Evolutionary conservation across 768 basidiomycete species (phyloP).

Genomic region (Naganishia vaughanmartiniae): DNA sequence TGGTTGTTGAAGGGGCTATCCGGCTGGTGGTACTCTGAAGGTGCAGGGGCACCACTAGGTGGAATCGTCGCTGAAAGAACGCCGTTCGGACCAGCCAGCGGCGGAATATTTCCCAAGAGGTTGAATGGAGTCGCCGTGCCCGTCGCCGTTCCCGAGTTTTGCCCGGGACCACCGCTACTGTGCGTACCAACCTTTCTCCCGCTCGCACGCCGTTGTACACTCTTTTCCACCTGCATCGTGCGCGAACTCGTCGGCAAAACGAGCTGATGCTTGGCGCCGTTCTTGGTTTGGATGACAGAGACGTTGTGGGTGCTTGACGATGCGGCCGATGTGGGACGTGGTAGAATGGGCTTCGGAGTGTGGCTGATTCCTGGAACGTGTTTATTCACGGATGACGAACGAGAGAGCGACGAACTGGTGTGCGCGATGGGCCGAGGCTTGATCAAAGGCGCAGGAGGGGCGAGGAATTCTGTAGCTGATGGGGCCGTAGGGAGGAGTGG

Average conservation of each 20-base stretch:
- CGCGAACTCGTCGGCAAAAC: constrained; percentile 17
- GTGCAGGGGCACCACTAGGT: not conserved
- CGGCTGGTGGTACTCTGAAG: not conserved
- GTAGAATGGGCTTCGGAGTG: constrained; percentile 9
- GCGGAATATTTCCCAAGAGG: not conserved
- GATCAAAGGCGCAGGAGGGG: not conserved
- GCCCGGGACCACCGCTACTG: not conserved
- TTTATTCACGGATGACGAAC: constrained; percentile 7
- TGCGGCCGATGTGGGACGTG: not conserved
- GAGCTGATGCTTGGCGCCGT: constrained; percentile 14
- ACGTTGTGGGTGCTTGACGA: not conserved
- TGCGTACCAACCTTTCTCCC: not conserved
- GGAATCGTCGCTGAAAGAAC: not conserved
- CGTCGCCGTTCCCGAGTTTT: constrained; percentile 1
- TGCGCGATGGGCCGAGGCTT: constrained; percentile 1
- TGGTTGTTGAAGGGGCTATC: constrained; percentile 15
- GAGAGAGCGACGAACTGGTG: not conserved
- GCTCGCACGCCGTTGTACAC: constrained; percentile 9
- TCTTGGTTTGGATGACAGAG: constrained; percentile 17
- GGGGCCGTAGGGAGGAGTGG: not conserved
- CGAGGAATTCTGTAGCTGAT: not conserved
- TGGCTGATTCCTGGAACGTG: not conserved
- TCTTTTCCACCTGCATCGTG: constrained; percentile 20
- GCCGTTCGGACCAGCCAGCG: not conserved
- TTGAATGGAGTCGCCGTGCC: not conserved